Conservation (phyloP, 2,329 filamentous ascomycete genomes). For the Aureobasidium namibiae region DNA sequence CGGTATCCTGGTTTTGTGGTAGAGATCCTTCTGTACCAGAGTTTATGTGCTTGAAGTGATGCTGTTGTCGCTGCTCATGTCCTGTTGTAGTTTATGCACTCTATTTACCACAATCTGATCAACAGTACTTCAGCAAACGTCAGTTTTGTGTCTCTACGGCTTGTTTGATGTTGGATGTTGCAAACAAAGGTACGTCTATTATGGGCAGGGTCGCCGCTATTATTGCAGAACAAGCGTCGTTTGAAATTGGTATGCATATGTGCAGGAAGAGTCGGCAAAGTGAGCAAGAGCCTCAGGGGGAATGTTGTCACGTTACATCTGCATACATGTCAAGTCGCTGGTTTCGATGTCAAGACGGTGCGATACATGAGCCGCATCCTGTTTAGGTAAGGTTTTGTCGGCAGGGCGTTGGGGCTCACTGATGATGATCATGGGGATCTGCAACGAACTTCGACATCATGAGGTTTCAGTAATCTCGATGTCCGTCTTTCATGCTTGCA, state of each 20-base stretch:
- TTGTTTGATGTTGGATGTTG: background rate
- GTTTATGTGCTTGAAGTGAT: background rate
- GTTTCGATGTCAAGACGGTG: background rate
- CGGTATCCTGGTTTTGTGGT: background rate
- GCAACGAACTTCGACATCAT: constrained; percentile 2
- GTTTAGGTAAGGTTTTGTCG: background rate
- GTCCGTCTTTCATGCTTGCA: background rate
- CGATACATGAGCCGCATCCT: background rate
- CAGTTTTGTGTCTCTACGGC: background rate
- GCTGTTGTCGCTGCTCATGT: background rate
- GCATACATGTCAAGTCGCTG: background rate
- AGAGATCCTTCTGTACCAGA: background rate
- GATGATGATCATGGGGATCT: background rate
- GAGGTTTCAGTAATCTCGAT: background rate
- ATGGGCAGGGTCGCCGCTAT: background rate
- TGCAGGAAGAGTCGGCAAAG: background rate
- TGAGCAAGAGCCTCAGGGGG: background rate
- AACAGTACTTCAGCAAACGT: background rate
- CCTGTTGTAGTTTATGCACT: background rate
- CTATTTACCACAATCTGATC: background rate
- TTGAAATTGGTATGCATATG: background rate
- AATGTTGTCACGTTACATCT: background rate
- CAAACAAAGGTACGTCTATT: background rate
- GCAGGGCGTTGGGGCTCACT: background rate
- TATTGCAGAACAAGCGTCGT: background rate